Evolutionary conservation across 768 basidiomycete genomes (phyloP), one percentile per base, ranked within the genome.

Genomic region (Pleurotus citrinopileatus): DNA sequence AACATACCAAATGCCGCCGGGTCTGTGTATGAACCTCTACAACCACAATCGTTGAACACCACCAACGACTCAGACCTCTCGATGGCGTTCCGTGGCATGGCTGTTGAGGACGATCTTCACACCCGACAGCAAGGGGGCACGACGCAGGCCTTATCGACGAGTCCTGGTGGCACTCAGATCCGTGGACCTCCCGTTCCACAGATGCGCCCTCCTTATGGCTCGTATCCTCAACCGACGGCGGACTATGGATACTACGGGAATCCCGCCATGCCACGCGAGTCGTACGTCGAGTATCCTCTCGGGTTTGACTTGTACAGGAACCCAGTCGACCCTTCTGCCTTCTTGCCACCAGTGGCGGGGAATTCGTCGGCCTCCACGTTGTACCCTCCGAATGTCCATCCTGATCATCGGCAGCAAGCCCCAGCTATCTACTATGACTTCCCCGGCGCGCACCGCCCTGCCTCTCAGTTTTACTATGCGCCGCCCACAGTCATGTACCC

Each of bases 201-300:
- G 48, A 71, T 71, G 7, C 69, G 78, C 48, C 65, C 70, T 36
- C 71, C 75, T 1, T 88, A 80, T 63, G 71, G 71, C 42, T 65
- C 70, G 37, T 86, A 79, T 61, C 73, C 76, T 22, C 78, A 75
- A 59, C 38, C 38, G 7, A 19, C 17, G 12, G 67, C 76, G 19
- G 87, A 88, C 40, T 89, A 83, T 64, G 72, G 78, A 22, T 87
- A 86, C 63, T 86, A 85, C 67, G 65, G 72, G 43, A 76, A 74
- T 37, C 74, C 37, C 9, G 12, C 76, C 27, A 70, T 80, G 36
- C 69, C 68, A 56, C 76, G 76, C 55, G 80, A 83, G 58, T 66
- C 70, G 38, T 82, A 78, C 59, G 65, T 71, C 56, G 83, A 85
- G 51, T 84, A 79, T 68, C 71, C 75, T 37, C 84, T 84, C 63